Evolutionary conservation across 179 eudicot genomes (phyloP), one percentile per base, ranked within the genome.

Genomic region (Nepenthes alata): DNA sequence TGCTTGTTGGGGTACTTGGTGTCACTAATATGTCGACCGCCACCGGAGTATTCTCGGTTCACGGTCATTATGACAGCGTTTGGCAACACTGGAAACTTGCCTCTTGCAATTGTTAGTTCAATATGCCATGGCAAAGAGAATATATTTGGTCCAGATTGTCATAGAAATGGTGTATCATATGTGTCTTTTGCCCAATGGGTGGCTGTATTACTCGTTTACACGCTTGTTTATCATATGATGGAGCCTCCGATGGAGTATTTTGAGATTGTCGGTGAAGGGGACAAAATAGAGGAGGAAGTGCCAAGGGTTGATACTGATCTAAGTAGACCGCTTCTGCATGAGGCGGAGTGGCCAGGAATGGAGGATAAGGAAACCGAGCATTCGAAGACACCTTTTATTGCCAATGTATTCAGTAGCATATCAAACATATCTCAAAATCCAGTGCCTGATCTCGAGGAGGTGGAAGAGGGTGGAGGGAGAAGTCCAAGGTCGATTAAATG

Each of bases 281-380:
- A 51, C 55, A 71, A 70, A 58, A 62, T 65, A 2, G 60, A 57
- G 39, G 70, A 60, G 13, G 72, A 49, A 50, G 34, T 49, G 35
- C 16, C 55, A 37, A 25, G 25, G 25, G 25, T 25, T 25, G 68
- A 55, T 4, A 70, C 47, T 48, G 68, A 68, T 25, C 4, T 71
- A 58, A 75, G 71, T 52, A 59, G 64, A 54, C 79, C 88, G 5
- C 77, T 80, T 59, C 66, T 83, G 13, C 71, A 75, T 15, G 85
- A 80, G 37, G 84, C 81, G 0, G 82, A 77, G 51, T 77, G 87
- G 87, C 87, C 82, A 5, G 88, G 85, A 6, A 65, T 83, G 53
- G 74, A 67, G 44, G 81, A 82, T 2, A 76, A 71, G 11, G 83
- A 80, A 45, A 83, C 78, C 10, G 79, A 80, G 51, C 75, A 69